Base-by-base conservation (phyloP, 345 rosid species). In the Salix exigua region DNA sequence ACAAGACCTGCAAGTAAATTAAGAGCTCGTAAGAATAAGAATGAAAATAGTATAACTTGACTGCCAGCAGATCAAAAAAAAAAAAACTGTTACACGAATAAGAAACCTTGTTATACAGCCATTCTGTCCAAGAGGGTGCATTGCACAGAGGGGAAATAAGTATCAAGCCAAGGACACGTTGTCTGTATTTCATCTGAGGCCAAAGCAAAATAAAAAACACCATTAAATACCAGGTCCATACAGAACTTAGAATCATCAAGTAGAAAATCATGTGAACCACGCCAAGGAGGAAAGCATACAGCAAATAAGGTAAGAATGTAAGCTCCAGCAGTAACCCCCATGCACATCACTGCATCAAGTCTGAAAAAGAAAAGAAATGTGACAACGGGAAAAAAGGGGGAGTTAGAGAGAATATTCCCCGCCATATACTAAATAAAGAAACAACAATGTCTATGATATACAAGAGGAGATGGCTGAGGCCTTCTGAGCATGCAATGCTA, bases 321-420 rank as follows among this genome's bases (percentile, higher is more conserved):
- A 25, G 99, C 99, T 84, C 99, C 99, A 38, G 97, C 97, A 61
- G 96, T 91, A 77, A 94, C 98, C 71, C 99, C 99, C 97, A 96
- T 87, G 77, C 99, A 96, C 98, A 94, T 94, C 37, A 96, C 99
- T 71, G 93, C 86, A 80, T 94, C 97, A 72, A 96, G 97, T 80
- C 98, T 96, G 86, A 30, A 67, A 70, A 68, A 46, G 33, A 51
- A 75, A 77, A 72, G 81, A 55, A 6, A 73, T 35, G 40, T 66
- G 11, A 66, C 18, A 42, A 73, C 68, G 21, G 68, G 55, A 55
- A 23, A 19, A 55, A 55, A 33, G 37, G 5, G 37, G 37, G 37
- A 33, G 37, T 33, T 33, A 33, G 37, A 33, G 37, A 33, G 37
- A 25, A 67, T 53, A 50, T 42, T 46, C 63, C 53, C 79, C 73